Evolutionary conservation across 352 stramenopile species (phyloP).

Genomic region (Phytophthora hibernalis): DNA sequence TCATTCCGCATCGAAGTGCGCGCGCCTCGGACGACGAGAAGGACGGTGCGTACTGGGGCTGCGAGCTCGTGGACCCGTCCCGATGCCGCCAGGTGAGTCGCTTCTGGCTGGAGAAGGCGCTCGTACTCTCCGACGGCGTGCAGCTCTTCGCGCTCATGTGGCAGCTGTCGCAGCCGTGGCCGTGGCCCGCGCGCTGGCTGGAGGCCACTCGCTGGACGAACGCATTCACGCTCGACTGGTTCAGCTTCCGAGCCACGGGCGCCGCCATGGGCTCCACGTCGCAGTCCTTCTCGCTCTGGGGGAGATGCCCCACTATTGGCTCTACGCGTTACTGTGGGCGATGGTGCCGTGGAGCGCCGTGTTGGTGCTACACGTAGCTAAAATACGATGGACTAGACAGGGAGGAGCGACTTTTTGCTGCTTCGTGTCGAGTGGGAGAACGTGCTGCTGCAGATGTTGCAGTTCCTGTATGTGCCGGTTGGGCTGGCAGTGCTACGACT

Average conservation of each 20-base stretch:
- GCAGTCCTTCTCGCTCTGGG: constrained; percentile 67
- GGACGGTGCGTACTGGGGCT: constrained; percentile 16
- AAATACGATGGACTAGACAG: constrained; percentile 20
- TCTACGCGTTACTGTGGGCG: constrained; percentile 58
- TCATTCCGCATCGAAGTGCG: constrained; percentile 22
- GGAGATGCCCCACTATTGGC: constrained; percentile 63
- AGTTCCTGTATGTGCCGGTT: constrained; percentile 68
- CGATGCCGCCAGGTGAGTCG: constrained; percentile 44
- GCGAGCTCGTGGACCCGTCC: constrained; percentile 8
- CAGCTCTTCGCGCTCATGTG: constrained; percentile 78
- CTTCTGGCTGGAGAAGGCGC: constrained; percentile 69
- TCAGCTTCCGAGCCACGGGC: constrained; percentile 59
- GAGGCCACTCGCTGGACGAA: constrained; percentile 57
- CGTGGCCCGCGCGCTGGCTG: constrained; percentile 70
- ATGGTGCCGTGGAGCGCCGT: constrained; percentile 34
- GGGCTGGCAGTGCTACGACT: constrained; percentile 64
- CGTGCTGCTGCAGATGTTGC: constrained; percentile 49
- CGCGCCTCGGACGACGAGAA: constrained; percentile 4
- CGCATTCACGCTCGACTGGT: constrained; percentile 56
- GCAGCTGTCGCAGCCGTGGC: constrained; percentile 83
- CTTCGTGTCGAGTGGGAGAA: constrained; percentile 49
- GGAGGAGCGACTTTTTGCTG: constrained; percentile 39
- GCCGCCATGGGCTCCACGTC: constrained; percentile 68
- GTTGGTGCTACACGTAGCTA: constrained; percentile 3
- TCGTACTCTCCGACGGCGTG: constrained; percentile 50